A percentile compares a stretch with the other conserved stretches of the same genome.
phyloP scores from a whole-genome alignment of 2,329 filamentous ascomycete genomes.

The Fusarium aywerte region DNA sequence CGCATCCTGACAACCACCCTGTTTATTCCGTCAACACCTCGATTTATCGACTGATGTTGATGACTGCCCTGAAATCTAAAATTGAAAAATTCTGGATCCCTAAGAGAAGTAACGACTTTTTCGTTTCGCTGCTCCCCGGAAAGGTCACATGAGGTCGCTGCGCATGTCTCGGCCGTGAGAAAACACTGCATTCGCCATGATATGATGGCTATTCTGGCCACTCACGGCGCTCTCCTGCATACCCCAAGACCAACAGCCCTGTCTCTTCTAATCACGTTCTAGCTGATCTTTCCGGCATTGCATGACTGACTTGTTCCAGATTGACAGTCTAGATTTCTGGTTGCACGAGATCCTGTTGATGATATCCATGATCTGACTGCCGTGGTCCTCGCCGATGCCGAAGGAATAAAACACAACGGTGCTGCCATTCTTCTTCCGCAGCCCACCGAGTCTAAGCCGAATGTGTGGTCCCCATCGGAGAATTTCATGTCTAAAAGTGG shows the following conservation, averaged over 20 bases:
- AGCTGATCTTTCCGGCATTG: background rate
- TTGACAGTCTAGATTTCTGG: conserved; percentile 34
- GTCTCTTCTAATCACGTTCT: conserved; percentile 25
- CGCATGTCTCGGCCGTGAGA: conserved; percentile 16
- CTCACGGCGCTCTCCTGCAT: conserved; percentile 29
- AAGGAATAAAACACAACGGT: background rate
- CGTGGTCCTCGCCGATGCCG: conserved; percentile 27
- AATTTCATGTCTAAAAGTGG: conserved; percentile 13
- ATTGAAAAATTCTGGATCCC: conserved; percentile 17
- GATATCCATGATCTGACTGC: conserved; percentile 21
- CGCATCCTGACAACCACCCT: conserved; percentile 31
- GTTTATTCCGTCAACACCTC: conserved; percentile 43
- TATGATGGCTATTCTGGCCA: conserved; percentile 32
- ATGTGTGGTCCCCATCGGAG: conserved; percentile 4
- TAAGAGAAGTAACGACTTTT: conserved; percentile 20
- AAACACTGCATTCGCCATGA: conserved; percentile 24
- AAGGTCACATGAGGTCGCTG: conserved; percentile 13
- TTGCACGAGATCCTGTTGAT: conserved; percentile 36
- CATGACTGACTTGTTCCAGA: conserved; percentile 16
- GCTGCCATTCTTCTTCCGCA: background rate
- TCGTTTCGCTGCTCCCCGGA: conserved; percentile 9
- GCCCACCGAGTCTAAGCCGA: background rate
- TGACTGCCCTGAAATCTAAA: conserved; percentile 23
- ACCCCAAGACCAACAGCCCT: conserved; percentile 29
- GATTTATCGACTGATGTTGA: conserved; percentile 37